phyloP scores from a whole-genome alignment of 345 rosid species.

The Xanthoceras sorbifolium region DNA sequence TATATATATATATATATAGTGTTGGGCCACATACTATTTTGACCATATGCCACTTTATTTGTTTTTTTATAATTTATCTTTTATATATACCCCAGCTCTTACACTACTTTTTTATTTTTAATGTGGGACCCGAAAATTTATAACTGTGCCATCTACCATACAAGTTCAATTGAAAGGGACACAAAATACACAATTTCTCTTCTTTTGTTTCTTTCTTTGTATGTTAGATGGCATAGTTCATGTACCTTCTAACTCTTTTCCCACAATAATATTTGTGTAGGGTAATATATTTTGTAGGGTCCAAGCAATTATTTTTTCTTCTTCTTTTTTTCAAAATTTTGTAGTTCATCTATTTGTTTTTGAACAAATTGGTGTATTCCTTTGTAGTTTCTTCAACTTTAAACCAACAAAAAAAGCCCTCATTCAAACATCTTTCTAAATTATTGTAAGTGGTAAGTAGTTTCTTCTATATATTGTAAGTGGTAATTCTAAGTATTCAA shows the following conservation, averaged over 20 bases:
- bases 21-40: no score
- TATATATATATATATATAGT: no score
- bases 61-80: no score
- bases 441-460: background rate
- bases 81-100: no score
- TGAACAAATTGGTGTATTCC: background rate
- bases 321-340: no score
- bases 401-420: background rate
- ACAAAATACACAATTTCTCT: background rate
- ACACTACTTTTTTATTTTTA: no score
- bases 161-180: background rate
- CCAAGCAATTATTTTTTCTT: background rate
- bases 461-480: no score
- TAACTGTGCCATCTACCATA: no score
- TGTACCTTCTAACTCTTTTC: background rate
- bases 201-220: slow-evolving; percentile 6
- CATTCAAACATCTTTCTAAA: background rate
- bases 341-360: background rate
- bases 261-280: background rate
- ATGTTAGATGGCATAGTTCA: background rate
- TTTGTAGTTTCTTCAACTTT: background rate
- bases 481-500: background rate
- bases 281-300: background rate
- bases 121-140: no score
- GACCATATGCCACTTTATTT: no score